Percentiles rank a stretch among this genome's conserved stretches.
These are phyloP conservation scores for Fusarium annulatum DNA, from an alignment of 2,329 filamentous ascomycete species.

Conservation along the genomic window DNA sequence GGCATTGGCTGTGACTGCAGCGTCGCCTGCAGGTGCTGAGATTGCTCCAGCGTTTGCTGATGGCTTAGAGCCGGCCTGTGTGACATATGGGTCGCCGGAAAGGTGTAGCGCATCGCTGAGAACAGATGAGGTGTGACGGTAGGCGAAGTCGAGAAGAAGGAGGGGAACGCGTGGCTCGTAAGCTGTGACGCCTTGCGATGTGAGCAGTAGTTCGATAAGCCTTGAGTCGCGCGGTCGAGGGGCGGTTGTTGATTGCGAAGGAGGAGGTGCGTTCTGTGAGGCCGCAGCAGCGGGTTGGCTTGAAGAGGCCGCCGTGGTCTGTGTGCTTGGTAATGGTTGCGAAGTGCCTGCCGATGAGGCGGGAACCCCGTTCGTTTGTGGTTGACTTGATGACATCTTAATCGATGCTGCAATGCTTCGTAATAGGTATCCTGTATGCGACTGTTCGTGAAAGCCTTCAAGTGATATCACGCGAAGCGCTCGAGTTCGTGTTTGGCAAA, in stretches of 20 bases:
- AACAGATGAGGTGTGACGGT: slow-evolving; percentile 80
- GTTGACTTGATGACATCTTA: slow-evolving; percentile 52
- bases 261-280: slow-evolving; percentile 41
- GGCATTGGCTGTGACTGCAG: slow-evolving; percentile 72
- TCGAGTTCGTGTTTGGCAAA: not conserved
- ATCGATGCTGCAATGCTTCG: not conserved
- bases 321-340: slow-evolving; percentile 52
- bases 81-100: slow-evolving; percentile 73
- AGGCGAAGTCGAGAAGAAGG: slow-evolving; percentile 86
- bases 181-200: slow-evolving; percentile 79
- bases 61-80: slow-evolving; percentile 65
- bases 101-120: slow-evolving; percentile 78
- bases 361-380: slow-evolving; percentile 66
- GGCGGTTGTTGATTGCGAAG: slow-evolving; percentile 53
- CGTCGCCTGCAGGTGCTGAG: slow-evolving; percentile 61
- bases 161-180: slow-evolving; percentile 87
- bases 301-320: slow-evolving; percentile 46
- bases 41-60: slow-evolving; percentile 62
- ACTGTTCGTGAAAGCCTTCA: not conserved
- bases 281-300: slow-evolving; percentile 41
- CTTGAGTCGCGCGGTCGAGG: slow-evolving; percentile 80
- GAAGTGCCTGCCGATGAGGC: slow-evolving; percentile 53
- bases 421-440: not conserved
- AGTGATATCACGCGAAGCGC: slow-evolving; percentile 10
- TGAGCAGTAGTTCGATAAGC: slow-evolving; percentile 82